A percentile compares a stretch with the other conserved stretches of the same genome.
These are phyloP conservation scores for Niebla homalea DNA, from an alignment of 495 filamentous ascomycete genomes.

Conservation along the genomic window DNA sequence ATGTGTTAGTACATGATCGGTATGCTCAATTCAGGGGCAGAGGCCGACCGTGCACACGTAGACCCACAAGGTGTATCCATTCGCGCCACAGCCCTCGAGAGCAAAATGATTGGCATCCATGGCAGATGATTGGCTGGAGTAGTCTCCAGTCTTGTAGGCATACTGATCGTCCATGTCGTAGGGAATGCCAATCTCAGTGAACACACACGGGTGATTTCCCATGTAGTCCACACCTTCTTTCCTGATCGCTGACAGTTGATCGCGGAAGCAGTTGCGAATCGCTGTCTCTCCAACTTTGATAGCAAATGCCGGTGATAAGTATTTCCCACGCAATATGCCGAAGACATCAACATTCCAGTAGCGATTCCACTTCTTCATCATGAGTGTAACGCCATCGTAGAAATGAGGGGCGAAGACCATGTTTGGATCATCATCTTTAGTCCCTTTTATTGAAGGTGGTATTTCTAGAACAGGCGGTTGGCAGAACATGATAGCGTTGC, in stretches of 20 bases:
- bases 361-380: constrained; percentile 98
- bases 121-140: constrained; percentile 79
- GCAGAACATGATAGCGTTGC: constrained; percentile 73
- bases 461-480: constrained; percentile 88
- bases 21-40: background rate
- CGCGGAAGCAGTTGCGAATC: constrained; percentile 84
- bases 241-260: constrained; percentile 78
- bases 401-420: constrained; percentile 91
- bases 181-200: constrained; percentile 93
- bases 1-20: constrained; percentile 4
- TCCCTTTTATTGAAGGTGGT: constrained; percentile 77
- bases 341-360: constrained; percentile 95
- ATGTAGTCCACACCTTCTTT: constrained; percentile 84
- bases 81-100: constrained; percentile 63
- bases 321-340: constrained; percentile 78
- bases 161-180: constrained; percentile 97
- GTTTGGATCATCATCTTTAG: constrained; percentile 72
- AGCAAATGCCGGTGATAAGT: constrained; percentile 74
- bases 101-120: constrained; percentile 97
- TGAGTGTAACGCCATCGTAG: constrained; percentile 90
- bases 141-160: constrained; percentile 94
- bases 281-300: constrained; percentile 89
- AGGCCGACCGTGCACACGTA: constrained; percentile 57
- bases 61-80: constrained; percentile 81
- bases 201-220: constrained; percentile 78